phyloP scores from a whole-genome alignment of 2,329 filamentous ascomycete species.

The Botrytis cinerea region DNA sequence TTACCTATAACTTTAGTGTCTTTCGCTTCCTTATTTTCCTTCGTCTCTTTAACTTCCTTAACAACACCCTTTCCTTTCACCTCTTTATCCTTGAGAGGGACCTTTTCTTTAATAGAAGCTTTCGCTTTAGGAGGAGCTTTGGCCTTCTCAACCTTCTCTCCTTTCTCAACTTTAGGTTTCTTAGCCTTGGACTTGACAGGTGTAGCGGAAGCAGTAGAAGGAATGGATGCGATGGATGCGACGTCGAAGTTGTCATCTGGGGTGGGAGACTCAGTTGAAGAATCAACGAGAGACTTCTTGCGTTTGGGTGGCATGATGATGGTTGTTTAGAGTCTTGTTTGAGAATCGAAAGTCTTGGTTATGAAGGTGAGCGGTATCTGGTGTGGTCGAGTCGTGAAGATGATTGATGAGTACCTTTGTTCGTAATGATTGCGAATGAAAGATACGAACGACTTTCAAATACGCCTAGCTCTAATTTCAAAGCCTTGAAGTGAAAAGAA shows the following conservation, averaged over 20 bases:
- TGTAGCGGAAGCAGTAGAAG: conserved; percentile 21
- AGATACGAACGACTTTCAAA: neutral
- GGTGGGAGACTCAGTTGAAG: neutral
- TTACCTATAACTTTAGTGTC: conserved; percentile 22
- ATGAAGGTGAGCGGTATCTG: neutral
- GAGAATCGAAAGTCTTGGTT: neutral
- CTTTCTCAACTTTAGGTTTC: conserved; percentile 14
- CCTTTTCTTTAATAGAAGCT: conserved; percentile 23
- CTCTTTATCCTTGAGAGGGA: conserved; percentile 20
- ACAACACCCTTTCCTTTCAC: conserved; percentile 17
- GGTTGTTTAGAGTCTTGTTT: neutral
- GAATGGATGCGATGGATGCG: neutral
- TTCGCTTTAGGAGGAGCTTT: conserved; percentile 24
- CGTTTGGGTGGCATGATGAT: conserved; percentile 21
- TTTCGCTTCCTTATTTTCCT: neutral
- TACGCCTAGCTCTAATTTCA: neutral
- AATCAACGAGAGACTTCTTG: conserved; percentile 12
- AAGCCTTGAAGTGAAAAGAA: neutral
- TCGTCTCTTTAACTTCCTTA: neutral
- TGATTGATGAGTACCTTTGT: neutral
- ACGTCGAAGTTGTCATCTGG: conserved; percentile 7
- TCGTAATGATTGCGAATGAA: neutral
- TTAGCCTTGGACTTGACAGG: conserved; percentile 22
- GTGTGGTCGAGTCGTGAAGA: neutral
- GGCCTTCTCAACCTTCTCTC: conserved; percentile 24